Evolutionary conservation across 352 stramenopile genomes (phyloP).

Genomic region (Pythium oligandrum): DNA sequence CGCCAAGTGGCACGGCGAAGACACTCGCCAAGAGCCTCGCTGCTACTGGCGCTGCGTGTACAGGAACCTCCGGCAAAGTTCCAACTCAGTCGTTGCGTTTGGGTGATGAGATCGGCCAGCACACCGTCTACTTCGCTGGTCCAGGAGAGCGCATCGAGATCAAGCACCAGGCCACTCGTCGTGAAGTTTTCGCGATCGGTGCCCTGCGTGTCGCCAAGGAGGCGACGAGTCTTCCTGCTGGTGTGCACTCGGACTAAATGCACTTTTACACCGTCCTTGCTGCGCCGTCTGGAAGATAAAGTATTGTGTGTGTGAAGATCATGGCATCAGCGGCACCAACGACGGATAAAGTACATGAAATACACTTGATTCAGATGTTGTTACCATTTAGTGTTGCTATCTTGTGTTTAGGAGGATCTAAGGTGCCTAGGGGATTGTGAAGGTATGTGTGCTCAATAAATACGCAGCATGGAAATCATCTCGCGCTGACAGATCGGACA

Average conservation of each 20-base stretch:
- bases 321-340: too few relatives aligned
- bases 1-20: constrained; percentile 76
- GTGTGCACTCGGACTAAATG: constrained; percentile 30
- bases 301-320: too few relatives aligned
- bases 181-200: constrained; percentile 81
- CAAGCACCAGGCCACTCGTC: constrained; percentile 71
- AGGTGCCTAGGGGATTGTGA: too few relatives aligned
- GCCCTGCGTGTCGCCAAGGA: constrained; percentile 62
- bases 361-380: too few relatives aligned
- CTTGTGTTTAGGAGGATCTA: too few relatives aligned
- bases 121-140: constrained; percentile 78
- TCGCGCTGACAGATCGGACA: constrained; percentile 82
- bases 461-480: constrained; percentile 73
- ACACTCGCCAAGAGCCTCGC: constrained; percentile 65
- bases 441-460: constrained; percentile 37
- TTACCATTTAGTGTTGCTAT: too few relatives aligned
- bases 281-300: not conserved
- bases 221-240: constrained; percentile 34
- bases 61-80: constrained; percentile 35
- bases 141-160: constrained; percentile 81
- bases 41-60: constrained; percentile 50
- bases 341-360: too few relatives aligned
- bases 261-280: not conserved
- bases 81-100: constrained; percentile 68
- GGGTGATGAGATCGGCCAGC: constrained; percentile 76